A percentile compares a stretch with the other conserved stretches of the same genome.
These are phyloP conservation scores for Starmera caribaea DNA, from an alignment of 805 yeast genomes.

Conservation along the genomic window DNA sequence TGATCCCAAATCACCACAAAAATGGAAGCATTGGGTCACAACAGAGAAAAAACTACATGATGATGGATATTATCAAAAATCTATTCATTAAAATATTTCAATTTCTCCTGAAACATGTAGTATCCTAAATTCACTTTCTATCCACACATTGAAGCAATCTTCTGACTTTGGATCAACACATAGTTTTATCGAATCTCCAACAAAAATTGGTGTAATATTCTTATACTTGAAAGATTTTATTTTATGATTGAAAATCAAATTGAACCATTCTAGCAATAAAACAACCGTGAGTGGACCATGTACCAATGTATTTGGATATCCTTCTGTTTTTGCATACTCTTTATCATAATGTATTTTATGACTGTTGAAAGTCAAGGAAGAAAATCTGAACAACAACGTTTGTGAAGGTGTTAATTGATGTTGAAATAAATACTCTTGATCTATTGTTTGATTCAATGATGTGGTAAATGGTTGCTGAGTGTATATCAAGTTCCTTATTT, in stretches of 20 bases:
- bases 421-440: slow-evolving; percentile 13
- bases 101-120: slow-evolving; percentile 8
- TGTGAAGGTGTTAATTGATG: slow-evolving; percentile 28
- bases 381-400: slow-evolving; percentile 47
- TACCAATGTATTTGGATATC: slow-evolving; percentile 50
- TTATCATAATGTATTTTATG: slow-evolving; percentile 76
- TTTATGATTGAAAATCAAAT: slow-evolving; percentile 7
- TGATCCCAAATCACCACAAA: slow-evolving; percentile 39
- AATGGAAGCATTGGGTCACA: slow-evolving; percentile 38
- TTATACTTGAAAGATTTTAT: slow-evolving; percentile 29
- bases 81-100: slow-evolving; percentile 1
- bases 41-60: slow-evolving; percentile 24
- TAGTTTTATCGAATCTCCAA: slow-evolving; percentile 20
- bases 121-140: slow-evolving; percentile 7
- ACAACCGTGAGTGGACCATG: slow-evolving; percentile 80
- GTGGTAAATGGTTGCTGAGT: slow-evolving; percentile 27
- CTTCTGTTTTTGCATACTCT: slow-evolving; percentile 47
- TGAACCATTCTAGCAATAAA: slow-evolving; percentile 44
- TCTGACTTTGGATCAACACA: slow-evolving; percentile 7
- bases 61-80: slow-evolving; percentile 16
- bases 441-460: not conserved
- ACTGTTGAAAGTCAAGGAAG: slow-evolving; percentile 72
- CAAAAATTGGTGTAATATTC: slow-evolving; percentile 33
- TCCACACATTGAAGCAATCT: slow-evolving; percentile 11
- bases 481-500: slow-evolving; percentile 53